Evolutionary conservation across 805 yeast genomes (phyloP).

Genomic region (Nakazawaea holstii): DNA sequence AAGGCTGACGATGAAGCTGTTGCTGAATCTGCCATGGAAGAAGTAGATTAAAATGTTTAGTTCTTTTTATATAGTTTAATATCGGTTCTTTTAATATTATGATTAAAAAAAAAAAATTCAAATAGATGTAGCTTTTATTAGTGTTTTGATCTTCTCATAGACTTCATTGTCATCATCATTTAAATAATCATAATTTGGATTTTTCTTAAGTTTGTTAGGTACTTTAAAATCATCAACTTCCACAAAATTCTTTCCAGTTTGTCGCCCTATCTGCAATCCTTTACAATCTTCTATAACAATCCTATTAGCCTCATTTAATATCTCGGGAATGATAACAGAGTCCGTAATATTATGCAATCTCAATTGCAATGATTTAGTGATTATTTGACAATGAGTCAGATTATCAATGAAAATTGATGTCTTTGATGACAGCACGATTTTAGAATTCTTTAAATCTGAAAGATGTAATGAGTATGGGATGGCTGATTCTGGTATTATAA

Average conservation of each 20-base stretch:
- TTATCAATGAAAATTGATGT: slow-evolving; percentile 18
- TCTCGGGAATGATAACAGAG: slow-evolving; percentile 11
- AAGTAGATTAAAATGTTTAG: slow-evolving; percentile 68
- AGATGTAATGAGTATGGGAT: slow-evolving; percentile 17
- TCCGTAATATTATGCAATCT: slow-evolving; percentile 18
- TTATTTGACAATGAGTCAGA: slow-evolving; percentile 12
- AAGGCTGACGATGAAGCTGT: slow-evolving; percentile 60
- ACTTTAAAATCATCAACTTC: slow-evolving; percentile 24
- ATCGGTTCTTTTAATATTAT: too few relatives aligned
- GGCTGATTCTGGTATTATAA: background rate
- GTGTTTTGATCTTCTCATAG: background rate
- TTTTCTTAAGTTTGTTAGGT: slow-evolving; percentile 15
- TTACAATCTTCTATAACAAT: slow-evolving; percentile 22
- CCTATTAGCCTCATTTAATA: slow-evolving; percentile 12
- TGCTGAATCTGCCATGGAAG: slow-evolving; percentile 97
- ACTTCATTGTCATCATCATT: background rate
- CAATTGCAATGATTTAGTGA: slow-evolving; percentile 21
- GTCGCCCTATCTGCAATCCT: slow-evolving; percentile 8
- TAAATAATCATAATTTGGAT: slow-evolving; percentile 15
- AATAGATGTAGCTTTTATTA: too few relatives aligned
- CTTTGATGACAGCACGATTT: slow-evolving; percentile 14
- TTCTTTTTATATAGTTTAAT: background rate
- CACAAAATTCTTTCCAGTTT: background rate
- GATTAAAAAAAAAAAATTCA: too few relatives aligned
- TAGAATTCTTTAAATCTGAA: slow-evolving; percentile 13